These are phyloP conservation scores for Cystobasidium onofrii DNA, from an alignment of 768 basidiomycete species.

Conservation along the genomic window DNA sequence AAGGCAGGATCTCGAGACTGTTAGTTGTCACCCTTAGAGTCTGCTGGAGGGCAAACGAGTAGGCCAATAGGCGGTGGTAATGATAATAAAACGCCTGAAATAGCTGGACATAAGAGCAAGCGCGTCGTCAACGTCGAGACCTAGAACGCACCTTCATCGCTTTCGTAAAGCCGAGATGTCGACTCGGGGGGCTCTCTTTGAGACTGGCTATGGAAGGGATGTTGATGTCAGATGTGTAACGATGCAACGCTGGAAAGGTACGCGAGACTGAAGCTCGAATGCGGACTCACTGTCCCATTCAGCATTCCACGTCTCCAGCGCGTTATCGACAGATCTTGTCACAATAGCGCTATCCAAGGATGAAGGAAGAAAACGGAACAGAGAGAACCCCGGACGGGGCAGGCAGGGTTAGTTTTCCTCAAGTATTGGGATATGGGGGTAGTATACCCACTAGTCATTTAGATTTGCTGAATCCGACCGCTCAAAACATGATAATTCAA, in stretches of 20 bases:
- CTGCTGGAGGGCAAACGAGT: conserved; percentile 21
- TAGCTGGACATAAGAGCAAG: no score
- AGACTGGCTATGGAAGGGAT: not conserved
- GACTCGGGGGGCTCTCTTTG: not conserved
- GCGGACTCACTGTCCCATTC: conserved; percentile 9
- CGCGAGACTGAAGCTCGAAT: not conserved
- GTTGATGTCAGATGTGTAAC: not conserved
- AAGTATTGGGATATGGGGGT: no score
- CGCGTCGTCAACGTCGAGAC: no score
- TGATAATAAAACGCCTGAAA: conserved; percentile 3
- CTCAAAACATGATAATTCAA: conserved; percentile 21
- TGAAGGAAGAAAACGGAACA: no score
- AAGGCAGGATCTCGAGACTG: conserved; percentile 16
- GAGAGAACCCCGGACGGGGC: no score
- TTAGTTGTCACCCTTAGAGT: not conserved
- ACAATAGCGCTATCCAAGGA: conserved; percentile 11
- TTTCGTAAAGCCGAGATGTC: not conserved
- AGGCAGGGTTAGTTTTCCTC: no score
- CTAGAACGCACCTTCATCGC: not conserved
- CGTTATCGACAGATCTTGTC: not conserved
- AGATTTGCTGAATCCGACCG: not conserved
- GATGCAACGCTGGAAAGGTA: no score
- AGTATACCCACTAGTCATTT: conserved; percentile 8
- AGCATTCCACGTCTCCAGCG: conserved; percentile 9
- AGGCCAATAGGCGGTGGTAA: conserved; percentile 20